Evolutionary conservation across 495 filamentous ascomycete genomes (phyloP), one percentile per base, ranked within the genome.

Genomic region (Cryomyces minteri): DNA sequence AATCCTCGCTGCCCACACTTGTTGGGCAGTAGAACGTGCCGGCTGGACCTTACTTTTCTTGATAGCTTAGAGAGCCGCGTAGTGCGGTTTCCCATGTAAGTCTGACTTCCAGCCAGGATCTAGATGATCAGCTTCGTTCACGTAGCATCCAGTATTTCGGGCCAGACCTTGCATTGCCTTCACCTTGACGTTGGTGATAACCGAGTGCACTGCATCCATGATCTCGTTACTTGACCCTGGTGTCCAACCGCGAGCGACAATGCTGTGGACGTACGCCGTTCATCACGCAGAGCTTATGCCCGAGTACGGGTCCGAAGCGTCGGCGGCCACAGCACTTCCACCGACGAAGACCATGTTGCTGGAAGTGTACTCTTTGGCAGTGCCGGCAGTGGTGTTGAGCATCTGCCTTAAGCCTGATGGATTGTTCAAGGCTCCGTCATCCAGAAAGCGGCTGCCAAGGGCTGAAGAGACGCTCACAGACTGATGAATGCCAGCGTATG

Each of bases 161-260:
- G 34, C 34, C 34, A 10, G 34, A 3, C 2, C 34, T 38, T 55
- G 53, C 65, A 69, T 61, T 2, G 61, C 60, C 43, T 52, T 32
- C 32, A 69, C 65, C 57, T 73, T 73, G 33, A 65, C 66, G 39
- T 67, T 61, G 4, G 71, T 74, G 30, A 76, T 59, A 45, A 67
- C 66, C 28, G 62, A 47, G 47, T 63, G 65, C 44, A 64, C 58
- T 7, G 53, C 56, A 36, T 63, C 49, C 29, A 65, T 65, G 11
- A 59, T 51, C 18, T 58, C 58, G 0, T 63, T 58, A 25, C 63
- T 61, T 34, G 64, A 55, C 12, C 60, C 55, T 34, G 55, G 51
- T 5, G 57, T 50, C 63, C 65, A 69, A 5, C 58, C 47, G 0
- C 63, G 53, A 6, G 59, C 54, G 6, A 67, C 58, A n/a, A 60